Evolutionary conservation across 148 eudicot species (phyloP).

Genomic region (Hydrangea macrophylla): DNA sequence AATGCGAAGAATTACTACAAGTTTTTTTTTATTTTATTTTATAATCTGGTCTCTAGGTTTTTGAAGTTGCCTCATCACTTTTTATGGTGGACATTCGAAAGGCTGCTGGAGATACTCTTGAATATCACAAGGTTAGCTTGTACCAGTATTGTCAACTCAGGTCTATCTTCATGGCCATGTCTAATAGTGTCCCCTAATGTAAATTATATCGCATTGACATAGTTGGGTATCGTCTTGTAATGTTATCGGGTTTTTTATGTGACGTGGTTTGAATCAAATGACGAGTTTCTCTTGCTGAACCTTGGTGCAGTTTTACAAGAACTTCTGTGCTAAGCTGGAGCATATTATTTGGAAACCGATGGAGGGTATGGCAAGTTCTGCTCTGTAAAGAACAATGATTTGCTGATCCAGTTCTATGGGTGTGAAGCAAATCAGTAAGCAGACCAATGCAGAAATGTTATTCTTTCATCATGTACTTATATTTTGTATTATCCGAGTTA

Average conservation of each 20-base stretch:
- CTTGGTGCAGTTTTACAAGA: constrained; percentile 87
- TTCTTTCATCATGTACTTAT: background rate
- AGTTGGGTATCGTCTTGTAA: no score
- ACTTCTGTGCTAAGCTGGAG: constrained; percentile 60
- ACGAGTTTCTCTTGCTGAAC: constrained; percentile 9
- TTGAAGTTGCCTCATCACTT: constrained; percentile 91
- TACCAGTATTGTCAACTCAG: background rate
- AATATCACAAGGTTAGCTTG: constrained; percentile 63
- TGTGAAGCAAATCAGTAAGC: constrained; percentile 30
- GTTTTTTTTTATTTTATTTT: no score
- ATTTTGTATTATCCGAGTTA: background rate
- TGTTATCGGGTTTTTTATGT: no score
- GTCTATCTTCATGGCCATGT: no score
- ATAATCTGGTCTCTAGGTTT: constrained; percentile 39
- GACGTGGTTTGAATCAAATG: background rate
- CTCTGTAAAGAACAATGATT: constrained; percentile 41
- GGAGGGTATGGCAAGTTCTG: constrained; percentile 31
- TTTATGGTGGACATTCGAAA: constrained; percentile 94
- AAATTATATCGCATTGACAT: no score
- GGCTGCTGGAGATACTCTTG: constrained; percentile 75
- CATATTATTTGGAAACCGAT: constrained; percentile 77
- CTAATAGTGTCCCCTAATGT: no score
- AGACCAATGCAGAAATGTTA: background rate
- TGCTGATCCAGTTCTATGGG: constrained; percentile 31
- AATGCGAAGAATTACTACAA: no score